Evolutionary conservation across 805 yeast species (phyloP).

Genomic region (Nakazawaea anatomiae): DNA sequence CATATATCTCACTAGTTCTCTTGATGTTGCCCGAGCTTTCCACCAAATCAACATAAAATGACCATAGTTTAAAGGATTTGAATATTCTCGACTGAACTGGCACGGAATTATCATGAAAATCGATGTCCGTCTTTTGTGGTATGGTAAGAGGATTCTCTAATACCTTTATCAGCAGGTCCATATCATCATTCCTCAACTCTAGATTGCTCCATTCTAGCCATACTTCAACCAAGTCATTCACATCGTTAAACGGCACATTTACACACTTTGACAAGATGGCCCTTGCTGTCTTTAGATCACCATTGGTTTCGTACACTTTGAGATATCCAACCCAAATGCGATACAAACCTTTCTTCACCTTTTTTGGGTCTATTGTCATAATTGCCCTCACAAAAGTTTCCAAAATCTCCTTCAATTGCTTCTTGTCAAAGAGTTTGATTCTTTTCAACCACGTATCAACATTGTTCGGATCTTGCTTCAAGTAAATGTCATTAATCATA

Average conservation of each 20-base stretch:
- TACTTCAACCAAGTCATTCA: constrained; percentile 61
- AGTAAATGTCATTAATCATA: constrained; percentile 57
- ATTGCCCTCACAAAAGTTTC: constrained; percentile 63
- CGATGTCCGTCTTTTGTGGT: constrained; percentile 17
- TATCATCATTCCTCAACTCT: constrained; percentile 45
- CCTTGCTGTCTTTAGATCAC: constrained; percentile 55
- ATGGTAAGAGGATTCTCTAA: constrained; percentile 34
- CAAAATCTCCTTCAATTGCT: constrained; percentile 37
- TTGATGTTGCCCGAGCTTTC: constrained; percentile 47
- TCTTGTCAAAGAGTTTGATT: constrained; percentile 36
- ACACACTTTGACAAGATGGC: constrained; percentile 58
- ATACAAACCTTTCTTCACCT: constrained; percentile 42
- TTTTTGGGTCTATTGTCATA: constrained; percentile 55
- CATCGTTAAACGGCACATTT: constrained; percentile 59
- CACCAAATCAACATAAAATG: constrained; percentile 61
- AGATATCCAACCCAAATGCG: constrained; percentile 72
- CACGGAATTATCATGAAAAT: constrained; percentile 32
- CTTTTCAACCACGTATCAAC: constrained; percentile 68
- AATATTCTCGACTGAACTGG: constrained; percentile 56
- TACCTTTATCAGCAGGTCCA: constrained; percentile 36
- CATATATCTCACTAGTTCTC: constrained; percentile 39
- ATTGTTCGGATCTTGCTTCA: constrained; percentile 56
- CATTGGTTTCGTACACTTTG: constrained; percentile 47
- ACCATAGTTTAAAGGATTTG: constrained; percentile 65
- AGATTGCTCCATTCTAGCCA: constrained; percentile 76